Evolutionary conservation across 2,329 filamentous ascomycete species (phyloP).

Genomic region (Scedosporium dehoogii): DNA sequence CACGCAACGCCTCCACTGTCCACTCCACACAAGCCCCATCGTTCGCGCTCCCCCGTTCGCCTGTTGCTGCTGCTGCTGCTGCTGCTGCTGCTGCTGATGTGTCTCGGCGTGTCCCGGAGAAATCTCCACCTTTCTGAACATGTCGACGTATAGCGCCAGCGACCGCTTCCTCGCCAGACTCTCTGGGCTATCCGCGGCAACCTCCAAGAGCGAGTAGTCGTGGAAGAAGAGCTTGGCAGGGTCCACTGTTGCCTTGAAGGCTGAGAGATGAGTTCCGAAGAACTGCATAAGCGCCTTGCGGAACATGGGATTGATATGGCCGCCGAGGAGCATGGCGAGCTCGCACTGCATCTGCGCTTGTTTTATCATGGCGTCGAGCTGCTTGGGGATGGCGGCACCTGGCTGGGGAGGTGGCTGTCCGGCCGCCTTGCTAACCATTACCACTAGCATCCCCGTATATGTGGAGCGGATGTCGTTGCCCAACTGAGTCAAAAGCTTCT

Average conservation of each 20-base stretch:
- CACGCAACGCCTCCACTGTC: slow-evolving; percentile 29
- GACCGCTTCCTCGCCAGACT: slow-evolving; percentile 30
- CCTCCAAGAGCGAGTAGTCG: slow-evolving; percentile 59
- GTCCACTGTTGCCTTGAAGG: slow-evolving; percentile 51
- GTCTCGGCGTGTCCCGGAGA: slow-evolving; percentile 26
- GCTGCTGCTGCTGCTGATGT: neutral
- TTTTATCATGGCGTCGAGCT: slow-evolving; percentile 33
- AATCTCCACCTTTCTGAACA: slow-evolving; percentile 51
- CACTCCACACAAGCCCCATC: neutral
- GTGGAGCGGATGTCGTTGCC: slow-evolving; percentile 38
- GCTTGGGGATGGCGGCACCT: slow-evolving; percentile 19
- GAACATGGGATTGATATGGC: slow-evolving; percentile 35
- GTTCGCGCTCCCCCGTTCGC: slow-evolving; percentile 2
- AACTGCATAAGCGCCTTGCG: slow-evolving; percentile 53
- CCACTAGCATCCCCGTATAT: slow-evolving; percentile 36
- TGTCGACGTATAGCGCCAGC: slow-evolving; percentile 34
- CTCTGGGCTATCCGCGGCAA: slow-evolving; percentile 44
- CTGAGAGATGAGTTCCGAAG: slow-evolving; percentile 48
- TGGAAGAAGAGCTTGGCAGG: slow-evolving; percentile 61
- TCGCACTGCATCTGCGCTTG: slow-evolving; percentile 39
- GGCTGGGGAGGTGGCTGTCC: slow-evolving; percentile 26
- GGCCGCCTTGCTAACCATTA: slow-evolving; percentile 34
- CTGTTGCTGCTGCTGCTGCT: neutral
- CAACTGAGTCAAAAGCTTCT: slow-evolving; percentile 45
- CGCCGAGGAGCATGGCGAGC: slow-evolving; percentile 40